A percentile compares a stretch with the other conserved stretches of the same genome.
Evolutionary conservation across 2,329 filamentous ascomycete genomes (phyloP).

Genomic region (Gyromitra esculenta): DNA sequence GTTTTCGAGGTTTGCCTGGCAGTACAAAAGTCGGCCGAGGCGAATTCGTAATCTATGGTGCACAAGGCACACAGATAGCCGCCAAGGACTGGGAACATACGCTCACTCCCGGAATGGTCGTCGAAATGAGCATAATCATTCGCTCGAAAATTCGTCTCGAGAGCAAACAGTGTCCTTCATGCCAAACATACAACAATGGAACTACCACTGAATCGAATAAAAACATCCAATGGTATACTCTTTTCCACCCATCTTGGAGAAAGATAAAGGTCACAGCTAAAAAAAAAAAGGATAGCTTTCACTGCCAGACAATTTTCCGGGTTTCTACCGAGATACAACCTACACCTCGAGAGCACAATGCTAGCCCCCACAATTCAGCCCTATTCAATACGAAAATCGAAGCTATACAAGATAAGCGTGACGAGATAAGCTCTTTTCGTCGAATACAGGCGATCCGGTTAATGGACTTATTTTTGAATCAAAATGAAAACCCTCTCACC

Average conservation of each 20-base stretch:
- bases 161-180: constrained; percentile 1
- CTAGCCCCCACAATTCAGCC: background rate
- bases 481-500: too few species aligned
- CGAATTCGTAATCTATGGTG: background rate
- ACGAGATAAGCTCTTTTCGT: background rate
- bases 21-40: background rate
- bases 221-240: background rate
- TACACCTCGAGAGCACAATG: background rate
- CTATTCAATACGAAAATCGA: background rate
- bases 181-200: background rate
- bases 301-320: background rate
- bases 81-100: background rate
- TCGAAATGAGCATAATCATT: background rate
- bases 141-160: background rate
- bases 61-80: background rate
- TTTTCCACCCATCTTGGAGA: background rate
- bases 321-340: background rate
- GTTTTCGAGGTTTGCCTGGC: background rate
- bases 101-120: background rate
- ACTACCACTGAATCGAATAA: too few species aligned
- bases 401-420: background rate
- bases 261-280: background rate
- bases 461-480: too few species aligned
- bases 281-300: background rate
- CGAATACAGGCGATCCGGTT: background rate